Percentiles rank a stretch among this genome's conserved stretches.
These are phyloP conservation scores for Gnaphalium uliginosum DNA, from an alignment of 129 eudicot species.

Conservation along the genomic window DNA sequence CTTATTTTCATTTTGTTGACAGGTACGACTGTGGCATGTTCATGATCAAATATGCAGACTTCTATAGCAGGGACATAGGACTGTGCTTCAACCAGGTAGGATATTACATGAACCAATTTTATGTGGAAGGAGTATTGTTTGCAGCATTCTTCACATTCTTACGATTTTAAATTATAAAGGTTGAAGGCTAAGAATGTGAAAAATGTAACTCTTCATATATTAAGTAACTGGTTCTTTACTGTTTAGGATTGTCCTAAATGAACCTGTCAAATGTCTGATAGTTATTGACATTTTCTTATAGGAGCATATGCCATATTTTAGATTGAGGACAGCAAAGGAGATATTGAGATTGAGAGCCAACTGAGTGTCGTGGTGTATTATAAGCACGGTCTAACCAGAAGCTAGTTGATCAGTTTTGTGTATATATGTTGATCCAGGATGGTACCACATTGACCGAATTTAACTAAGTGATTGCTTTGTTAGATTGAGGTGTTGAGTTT, in stretches of 20 bases:
- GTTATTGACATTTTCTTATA: constrained; percentile 29
- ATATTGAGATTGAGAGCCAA: constrained; percentile 72
- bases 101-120: background rate
- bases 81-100: constrained; percentile 80
- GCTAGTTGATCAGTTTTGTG: background rate
- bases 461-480: background rate
- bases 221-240: background rate
- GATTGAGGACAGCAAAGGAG: constrained; percentile 83
- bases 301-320: constrained; percentile 91
- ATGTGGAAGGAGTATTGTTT: background rate
- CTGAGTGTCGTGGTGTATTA: constrained; percentile 28
- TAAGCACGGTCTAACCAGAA: constrained; percentile 7
- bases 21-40: constrained; percentile 96
- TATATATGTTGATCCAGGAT: background rate
- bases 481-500: background rate
- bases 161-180: background rate
- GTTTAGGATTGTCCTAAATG: background rate
- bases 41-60: constrained; percentile 91
- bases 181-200: background rate
- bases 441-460: constrained; percentile 1
- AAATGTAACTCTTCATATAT: background rate
- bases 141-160: background rate
- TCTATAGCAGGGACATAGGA: constrained; percentile 85
- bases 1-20: constrained; percentile 21
- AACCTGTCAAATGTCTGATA: background rate